Evolutionary conservation across 371 early-diverging fungal genomes (phyloP).

Genomic region (Apophysomyces sp.): DNA sequence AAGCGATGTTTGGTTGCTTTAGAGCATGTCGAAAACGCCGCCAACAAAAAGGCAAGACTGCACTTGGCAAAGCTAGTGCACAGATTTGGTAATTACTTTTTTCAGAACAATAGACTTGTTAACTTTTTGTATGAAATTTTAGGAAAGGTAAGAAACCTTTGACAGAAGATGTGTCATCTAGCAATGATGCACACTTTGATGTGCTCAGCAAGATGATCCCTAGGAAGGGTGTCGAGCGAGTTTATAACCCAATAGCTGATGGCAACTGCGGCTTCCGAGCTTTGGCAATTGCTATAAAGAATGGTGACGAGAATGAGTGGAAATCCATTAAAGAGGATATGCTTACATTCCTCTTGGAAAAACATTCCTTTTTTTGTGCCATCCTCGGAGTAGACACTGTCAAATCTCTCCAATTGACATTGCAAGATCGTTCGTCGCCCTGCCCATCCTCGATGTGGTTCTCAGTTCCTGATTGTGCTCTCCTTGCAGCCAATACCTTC

Average conservation of each 20-base stretch:
- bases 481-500: conserved; percentile 1
- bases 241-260: not conserved
- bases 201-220: too few species aligned
- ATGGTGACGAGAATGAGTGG: not conserved
- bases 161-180: too few species aligned
- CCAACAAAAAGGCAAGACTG: too few species aligned
- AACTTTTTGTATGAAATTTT: too few species aligned
- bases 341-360: not conserved
- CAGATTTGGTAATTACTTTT: too few species aligned
- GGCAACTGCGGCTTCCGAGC: not conserved
- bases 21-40: too few species aligned
- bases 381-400: not conserved
- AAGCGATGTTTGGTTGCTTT: too few species aligned
- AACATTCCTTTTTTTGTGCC: not conserved
- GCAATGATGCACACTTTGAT: too few species aligned
- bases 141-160: too few species aligned
- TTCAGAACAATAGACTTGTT: too few species aligned
- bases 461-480: not conserved
- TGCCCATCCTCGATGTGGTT: not conserved
- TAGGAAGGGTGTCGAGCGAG: too few species aligned
- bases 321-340: not conserved
- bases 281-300: not conserved
- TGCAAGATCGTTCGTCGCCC: not conserved
- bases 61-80: too few species aligned
- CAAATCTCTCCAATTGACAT: not conserved